Percentiles rank a stretch among this genome's conserved stretches.
phyloP scores from a whole-genome alignment of 2,329 filamentous ascomycete genomes.

The Colletotrichum tabaci region DNA sequence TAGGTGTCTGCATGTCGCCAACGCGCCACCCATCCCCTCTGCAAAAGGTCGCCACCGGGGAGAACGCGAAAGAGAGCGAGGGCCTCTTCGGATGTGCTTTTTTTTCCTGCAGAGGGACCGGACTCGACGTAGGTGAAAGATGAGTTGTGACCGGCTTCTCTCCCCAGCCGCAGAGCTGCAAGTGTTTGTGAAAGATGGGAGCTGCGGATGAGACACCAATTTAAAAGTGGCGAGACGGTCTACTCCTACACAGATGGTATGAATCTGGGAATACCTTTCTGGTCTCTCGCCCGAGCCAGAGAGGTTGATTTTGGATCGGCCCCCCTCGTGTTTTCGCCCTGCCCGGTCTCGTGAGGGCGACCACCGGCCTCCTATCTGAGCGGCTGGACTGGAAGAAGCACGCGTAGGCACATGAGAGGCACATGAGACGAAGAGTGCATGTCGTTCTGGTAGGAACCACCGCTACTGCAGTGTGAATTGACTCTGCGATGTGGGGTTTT shows the following conservation, averaged over 20 bases:
- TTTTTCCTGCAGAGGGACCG: too few relatives aligned
- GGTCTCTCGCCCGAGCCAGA: not conserved
- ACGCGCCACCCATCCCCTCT: not conserved
- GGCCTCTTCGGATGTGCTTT: fast-evolving
- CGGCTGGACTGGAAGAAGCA: not conserved
- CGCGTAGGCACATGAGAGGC: too few relatives aligned
- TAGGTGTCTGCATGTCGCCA: not conserved
- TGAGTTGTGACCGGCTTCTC: not conserved
- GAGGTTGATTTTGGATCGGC: not conserved
- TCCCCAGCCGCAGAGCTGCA: too few relatives aligned
- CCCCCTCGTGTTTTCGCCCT: not conserved
- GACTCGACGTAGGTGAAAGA: not conserved
- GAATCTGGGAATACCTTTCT: not conserved
- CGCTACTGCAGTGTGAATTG: too few relatives aligned
- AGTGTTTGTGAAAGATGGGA: not conserved
- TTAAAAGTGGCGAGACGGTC: not conserved
- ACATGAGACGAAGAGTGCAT: too few relatives aligned
- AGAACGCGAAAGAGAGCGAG: not conserved
- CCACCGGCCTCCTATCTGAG: not conserved
- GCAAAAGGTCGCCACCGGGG: not conserved
- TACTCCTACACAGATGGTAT: not conserved
- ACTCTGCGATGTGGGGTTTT: too few relatives aligned
- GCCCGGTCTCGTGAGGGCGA: not conserved
- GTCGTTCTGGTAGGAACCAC: not conserved
- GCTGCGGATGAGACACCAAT: not conserved